Evolutionary conservation across 441 rosid genomes (phyloP).

Genomic region (Gossypium gossypioides): DNA sequence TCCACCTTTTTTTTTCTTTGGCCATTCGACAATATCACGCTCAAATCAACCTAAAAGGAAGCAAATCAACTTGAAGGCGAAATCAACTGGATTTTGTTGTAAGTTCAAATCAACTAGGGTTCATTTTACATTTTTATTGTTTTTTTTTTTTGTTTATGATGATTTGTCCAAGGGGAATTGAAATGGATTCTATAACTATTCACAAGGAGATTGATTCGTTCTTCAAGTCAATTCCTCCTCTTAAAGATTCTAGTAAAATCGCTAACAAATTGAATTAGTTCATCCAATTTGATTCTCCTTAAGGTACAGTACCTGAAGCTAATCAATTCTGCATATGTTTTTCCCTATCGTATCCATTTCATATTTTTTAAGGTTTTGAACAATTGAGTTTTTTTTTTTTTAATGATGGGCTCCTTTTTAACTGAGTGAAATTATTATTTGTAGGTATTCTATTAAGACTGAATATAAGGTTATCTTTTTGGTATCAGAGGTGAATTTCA

Average conservation of each 20-base stretch:
- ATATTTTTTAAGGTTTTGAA: slow-evolving; percentile 13
- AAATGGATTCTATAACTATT: slow-evolving; percentile 33
- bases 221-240: slow-evolving; percentile 72
- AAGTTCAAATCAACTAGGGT: not conserved
- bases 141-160: not conserved
- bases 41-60: too few relatives aligned
- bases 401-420: too few relatives aligned
- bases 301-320: slow-evolving; percentile 19
- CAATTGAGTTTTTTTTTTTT: too few relatives aligned
- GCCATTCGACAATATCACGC: too few relatives aligned
- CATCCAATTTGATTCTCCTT: slow-evolving; percentile 33
- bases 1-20: too few relatives aligned
- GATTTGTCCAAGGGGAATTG: not conserved
- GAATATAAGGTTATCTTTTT: too few relatives aligned
- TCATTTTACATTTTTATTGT: not conserved
- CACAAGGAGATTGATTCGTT: slow-evolving; percentile 41
- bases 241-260: slow-evolving; percentile 33
- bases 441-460: too few relatives aligned
- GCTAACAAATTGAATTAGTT: slow-evolving; percentile 38
- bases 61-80: too few relatives aligned
- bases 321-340: not conserved
- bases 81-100: not conserved
- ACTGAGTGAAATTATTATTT: slow-evolving; percentile 33
- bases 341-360: not conserved
- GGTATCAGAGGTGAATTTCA: too few relatives aligned